A percentile compares a stretch with the other conserved stretches of the same genome.
phyloP scores from a whole-genome alignment of 2,329 filamentous ascomycete species.

The Aphanocladium album region DNA sequence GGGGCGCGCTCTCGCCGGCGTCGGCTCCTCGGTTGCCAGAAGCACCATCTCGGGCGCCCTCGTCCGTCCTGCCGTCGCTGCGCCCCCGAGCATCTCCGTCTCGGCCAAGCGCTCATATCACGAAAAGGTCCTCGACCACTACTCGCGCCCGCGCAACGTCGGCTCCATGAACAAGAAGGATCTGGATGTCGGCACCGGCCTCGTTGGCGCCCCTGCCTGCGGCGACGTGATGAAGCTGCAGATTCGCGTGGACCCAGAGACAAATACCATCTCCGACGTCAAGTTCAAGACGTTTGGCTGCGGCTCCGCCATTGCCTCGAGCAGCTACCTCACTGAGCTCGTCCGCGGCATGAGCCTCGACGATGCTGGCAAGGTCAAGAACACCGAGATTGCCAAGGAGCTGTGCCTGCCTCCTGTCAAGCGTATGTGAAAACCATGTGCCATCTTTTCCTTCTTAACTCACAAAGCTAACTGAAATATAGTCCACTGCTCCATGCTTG shows the following conservation, averaged over 20 bases:
- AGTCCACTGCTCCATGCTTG: conserved; percentile 91
- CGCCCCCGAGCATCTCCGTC: conserved; percentile 35
- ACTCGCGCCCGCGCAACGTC: conserved; percentile 50
- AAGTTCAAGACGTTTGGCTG: conserved; percentile 99
- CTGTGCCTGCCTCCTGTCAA: conserved; percentile 85
- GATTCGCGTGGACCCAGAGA: conserved; percentile 83
- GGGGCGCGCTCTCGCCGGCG: conserved; percentile 37
- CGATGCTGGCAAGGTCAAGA: conserved; percentile 86
- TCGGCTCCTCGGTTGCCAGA: conserved; percentile 28
- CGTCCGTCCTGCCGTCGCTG: conserved; percentile 34
- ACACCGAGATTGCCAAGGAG: conserved; percentile 98
- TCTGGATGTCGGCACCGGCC: conserved; percentile 78
- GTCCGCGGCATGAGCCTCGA: conserved; percentile 93
- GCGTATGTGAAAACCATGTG: conserved; percentile 47
- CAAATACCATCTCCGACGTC: conserved; percentile 85
- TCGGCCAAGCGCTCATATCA: conserved; percentile 44
- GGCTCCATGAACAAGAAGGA: conserved; percentile 66
- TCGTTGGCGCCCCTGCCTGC: conserved; percentile 83
- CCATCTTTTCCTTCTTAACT: background rate
- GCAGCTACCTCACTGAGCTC: conserved; percentile 92
- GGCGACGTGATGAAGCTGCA: conserved; percentile 81
- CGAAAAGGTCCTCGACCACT: conserved; percentile 49
- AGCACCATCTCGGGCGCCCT: conserved; percentile 25
- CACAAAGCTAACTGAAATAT: conserved; percentile 22
- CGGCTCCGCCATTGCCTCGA: conserved; percentile 89